phyloP scores from a whole-genome alignment of 2,329 filamentous ascomycete genomes.

The Ambrosiella xylebori region DNA sequence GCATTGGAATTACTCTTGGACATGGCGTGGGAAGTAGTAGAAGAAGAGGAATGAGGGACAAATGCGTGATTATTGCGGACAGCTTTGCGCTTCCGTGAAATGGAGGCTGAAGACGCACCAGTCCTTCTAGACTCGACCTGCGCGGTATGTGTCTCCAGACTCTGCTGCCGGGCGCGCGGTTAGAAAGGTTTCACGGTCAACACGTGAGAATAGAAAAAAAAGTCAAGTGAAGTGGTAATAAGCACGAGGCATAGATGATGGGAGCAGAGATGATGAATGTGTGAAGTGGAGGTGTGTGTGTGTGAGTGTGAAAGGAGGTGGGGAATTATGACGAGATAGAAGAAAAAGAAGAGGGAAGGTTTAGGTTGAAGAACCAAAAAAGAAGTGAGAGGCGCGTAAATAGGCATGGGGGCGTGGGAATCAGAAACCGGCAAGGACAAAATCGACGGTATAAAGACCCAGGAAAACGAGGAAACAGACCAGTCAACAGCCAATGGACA shows the following conservation, averaged over 20 bases:
- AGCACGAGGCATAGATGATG: constrained; percentile 18
- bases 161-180: not conserved
- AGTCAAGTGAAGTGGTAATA: constrained; percentile 15
- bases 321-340: not conserved
- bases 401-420: not conserved
- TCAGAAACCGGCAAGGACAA: not conserved
- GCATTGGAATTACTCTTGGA: constrained; percentile 29
- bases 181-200: not conserved
- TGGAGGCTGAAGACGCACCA: not conserved
- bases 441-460: not conserved
- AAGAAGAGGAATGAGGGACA: not conserved
- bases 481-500: not conserved
- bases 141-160: not conserved
- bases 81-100: not conserved
- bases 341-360: constrained; percentile 5
- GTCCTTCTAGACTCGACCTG: not conserved
- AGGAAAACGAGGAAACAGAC: not conserved
- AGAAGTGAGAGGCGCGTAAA: not conserved
- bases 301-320: constrained; percentile 7
- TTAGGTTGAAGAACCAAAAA: not conserved
- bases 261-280: constrained; percentile 13
- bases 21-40: constrained; percentile 22
- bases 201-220: constrained; percentile 13
- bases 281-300: constrained; percentile 1
- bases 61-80: not conserved